Evolutionary conservation across 2,329 filamentous ascomycete species (phyloP), one percentile per base, ranked within the genome.

Genomic region (Paraphoma chrysanthemicola): DNA sequence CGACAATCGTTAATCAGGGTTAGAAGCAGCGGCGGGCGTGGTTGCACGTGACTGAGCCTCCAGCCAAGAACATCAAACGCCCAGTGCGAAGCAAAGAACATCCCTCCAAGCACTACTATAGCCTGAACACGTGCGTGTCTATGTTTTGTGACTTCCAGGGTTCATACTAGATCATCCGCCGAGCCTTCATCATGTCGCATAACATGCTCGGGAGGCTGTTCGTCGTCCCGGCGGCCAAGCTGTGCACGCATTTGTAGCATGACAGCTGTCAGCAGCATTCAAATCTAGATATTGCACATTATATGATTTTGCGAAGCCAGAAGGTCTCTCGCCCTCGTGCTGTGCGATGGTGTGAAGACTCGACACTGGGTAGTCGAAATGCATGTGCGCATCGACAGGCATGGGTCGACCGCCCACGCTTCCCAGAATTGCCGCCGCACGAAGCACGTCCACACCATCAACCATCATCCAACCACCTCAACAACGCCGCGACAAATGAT

Each of bases 351-450:
- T 3, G 36, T 48, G 44, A 41, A 10, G 33, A 10, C 10, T 10
- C 6, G 33, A 36, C 33, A 48, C 51, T 55, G 53, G 56, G 54
- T 53, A 57, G 56, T 42, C 16, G 38, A 44, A 54, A 56, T 57
- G 59, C 53, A 56, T 44, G 54, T 54, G 62, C 60, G 63, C 62
- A 57, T 41, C 42, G 51, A 51, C 39, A 50, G 30, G 44, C 16
- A 46, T 41, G 54, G 49, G 43, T 49, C 53, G 49, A 49, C 39
- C 46, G 18, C 23, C 23, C 23, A 23, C 56, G 38, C 49, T 45
- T 52, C 60, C 48, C 52, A 51, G 48, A 58, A 53, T 54, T 47
- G 54, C 55, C 50, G 28, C 46, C 54, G 47, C 55, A 16, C 48
- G 42, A 41, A 12, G 38, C 17, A 6, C 48, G n/a, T 28, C 42